Conservation (phyloP, 352 stramenopile genomes). For the Globisporangium mamillatum region DNA sequence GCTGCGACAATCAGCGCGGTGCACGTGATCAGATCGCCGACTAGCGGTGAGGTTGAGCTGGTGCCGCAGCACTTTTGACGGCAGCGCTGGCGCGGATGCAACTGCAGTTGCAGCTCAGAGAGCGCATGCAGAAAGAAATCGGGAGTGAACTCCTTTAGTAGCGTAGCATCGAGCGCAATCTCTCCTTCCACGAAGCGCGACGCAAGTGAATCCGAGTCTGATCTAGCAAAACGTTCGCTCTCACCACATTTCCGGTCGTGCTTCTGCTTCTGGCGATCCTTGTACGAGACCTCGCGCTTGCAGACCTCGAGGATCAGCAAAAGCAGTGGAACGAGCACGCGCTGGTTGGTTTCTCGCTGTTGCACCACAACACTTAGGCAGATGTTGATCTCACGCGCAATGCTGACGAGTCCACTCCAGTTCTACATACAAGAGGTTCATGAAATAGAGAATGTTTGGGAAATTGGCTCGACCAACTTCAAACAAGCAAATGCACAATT, state of each 20-base stretch:
- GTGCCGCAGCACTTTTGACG: constrained; percentile 35
- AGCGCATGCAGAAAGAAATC: constrained; percentile 40
- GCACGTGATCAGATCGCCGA: constrained; percentile 27
- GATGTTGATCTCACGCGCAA: constrained; percentile 34
- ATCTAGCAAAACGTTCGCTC: constrained; percentile 7
- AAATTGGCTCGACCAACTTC: neutral
- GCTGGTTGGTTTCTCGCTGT: constrained; percentile 24
- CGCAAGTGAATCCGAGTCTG: constrained; percentile 27
- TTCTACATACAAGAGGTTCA: neutral
- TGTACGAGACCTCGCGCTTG: constrained; percentile 30
- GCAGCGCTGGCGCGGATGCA: constrained; percentile 20
- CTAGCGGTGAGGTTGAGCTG: constrained; percentile 20
- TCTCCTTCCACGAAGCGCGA: constrained; percentile 32
- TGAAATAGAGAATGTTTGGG: neutral
- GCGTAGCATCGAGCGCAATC: constrained; percentile 25
- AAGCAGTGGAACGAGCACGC: constrained; percentile 31
- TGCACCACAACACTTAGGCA: constrained; percentile 32
- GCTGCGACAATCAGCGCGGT: constrained; percentile 30
- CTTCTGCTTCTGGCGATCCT: constrained; percentile 26
- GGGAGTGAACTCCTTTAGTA: constrained; percentile 23
- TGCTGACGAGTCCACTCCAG: neutral
- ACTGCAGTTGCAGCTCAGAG: constrained; percentile 22
- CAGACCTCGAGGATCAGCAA: constrained; percentile 37
- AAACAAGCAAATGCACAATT: neutral
- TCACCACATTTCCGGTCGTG: constrained; percentile 19